A percentile compares a stretch with the other conserved stretches of the same genome.
Evolutionary conservation across 2,329 filamentous ascomycete species (phyloP).

Genomic region (Fusarium irregulare): DNA sequence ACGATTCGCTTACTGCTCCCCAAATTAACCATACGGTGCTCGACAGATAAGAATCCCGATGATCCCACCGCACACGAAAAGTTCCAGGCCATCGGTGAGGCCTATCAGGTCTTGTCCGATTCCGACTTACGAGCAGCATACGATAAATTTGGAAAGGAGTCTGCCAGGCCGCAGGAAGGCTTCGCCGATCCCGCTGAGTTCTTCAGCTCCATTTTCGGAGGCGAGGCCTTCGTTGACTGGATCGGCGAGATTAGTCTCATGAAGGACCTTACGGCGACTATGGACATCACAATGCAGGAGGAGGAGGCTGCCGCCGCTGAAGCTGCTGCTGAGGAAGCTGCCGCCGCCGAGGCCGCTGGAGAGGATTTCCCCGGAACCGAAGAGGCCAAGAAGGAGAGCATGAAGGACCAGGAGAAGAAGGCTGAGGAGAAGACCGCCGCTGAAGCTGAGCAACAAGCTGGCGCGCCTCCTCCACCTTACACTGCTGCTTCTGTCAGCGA

Average conservation of each 20-base stretch:
- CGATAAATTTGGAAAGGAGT: constrained; percentile 97
- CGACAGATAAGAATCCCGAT: constrained; percentile 92
- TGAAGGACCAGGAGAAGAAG: constrained; percentile 55
- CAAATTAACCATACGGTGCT: constrained; percentile 25
- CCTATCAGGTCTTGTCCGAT: constrained; percentile 86
- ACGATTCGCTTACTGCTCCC: neutral
- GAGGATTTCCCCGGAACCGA: constrained; percentile 68
- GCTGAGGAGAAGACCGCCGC: constrained; percentile 39
- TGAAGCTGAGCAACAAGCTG: constrained; percentile 44
- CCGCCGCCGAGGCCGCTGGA: constrained; percentile 56
- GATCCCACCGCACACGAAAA: constrained; percentile 93
- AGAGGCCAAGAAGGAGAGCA: constrained; percentile 67
- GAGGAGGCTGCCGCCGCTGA: constrained; percentile 69
- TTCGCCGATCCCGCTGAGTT: constrained; percentile 98
- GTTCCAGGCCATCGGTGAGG: constrained; percentile 87
- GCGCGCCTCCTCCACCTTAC: constrained; percentile 50
- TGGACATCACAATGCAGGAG: constrained; percentile 95
- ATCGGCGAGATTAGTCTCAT: constrained; percentile 98
- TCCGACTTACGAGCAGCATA: constrained; percentile 88
- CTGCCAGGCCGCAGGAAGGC: constrained; percentile 88
- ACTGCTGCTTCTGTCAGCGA: constrained; percentile 55
- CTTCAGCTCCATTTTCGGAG: constrained; percentile 98
- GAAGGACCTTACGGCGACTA: constrained; percentile 97
- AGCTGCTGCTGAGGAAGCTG: constrained; percentile 62
- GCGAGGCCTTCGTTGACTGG: constrained; percentile 94